These are phyloP conservation scores for Ceratobasidium sp. DNA, from an alignment of 1,284 basidiomycete genomes.

Conservation along the genomic window DNA sequence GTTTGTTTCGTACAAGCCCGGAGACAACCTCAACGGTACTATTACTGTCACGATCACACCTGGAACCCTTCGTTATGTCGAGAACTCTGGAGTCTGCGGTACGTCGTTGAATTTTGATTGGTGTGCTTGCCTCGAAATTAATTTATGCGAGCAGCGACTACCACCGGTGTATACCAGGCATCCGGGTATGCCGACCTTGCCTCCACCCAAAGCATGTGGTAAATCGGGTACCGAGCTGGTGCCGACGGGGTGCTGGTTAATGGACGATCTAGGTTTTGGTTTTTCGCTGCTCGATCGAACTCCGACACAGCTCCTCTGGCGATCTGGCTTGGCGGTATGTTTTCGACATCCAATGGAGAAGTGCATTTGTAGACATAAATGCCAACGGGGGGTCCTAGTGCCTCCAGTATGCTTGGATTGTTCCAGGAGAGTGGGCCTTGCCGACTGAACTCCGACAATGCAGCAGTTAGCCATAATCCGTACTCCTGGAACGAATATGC, in stretches of 20 bases:
- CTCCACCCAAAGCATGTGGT: conserved; percentile 63
- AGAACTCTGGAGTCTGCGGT: conserved; percentile 75
- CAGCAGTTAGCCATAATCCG: conserved; percentile 67
- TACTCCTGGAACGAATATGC: conserved; percentile 76
- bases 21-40: neutral
- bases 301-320: conserved; percentile 46
- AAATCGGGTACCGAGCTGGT: neutral
- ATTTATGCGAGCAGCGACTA: conserved; percentile 61
- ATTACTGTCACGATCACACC: conserved; percentile 25
- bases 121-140: neutral
- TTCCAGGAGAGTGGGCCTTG: conserved; percentile 72
- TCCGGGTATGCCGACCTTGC: conserved; percentile 76
- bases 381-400: conserved; percentile 42
- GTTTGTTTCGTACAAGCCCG: conserved; percentile 17
- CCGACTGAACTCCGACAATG: conserved; percentile 66
- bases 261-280: conserved; percentile 48
- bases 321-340: conserved; percentile 63
- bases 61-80: conserved; percentile 63
- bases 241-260: conserved; percentile 50
- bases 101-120: neutral
- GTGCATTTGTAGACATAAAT: neutral
- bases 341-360: conserved; percentile 55
- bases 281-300: conserved; percentile 50
- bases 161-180: conserved; percentile 72
- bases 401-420: conserved; percentile 51